Evolutionary conservation across 352 stramenopile species (phyloP), one percentile per base, ranked within the genome.

Genomic region (Aphanomyces cochlioides): DNA sequence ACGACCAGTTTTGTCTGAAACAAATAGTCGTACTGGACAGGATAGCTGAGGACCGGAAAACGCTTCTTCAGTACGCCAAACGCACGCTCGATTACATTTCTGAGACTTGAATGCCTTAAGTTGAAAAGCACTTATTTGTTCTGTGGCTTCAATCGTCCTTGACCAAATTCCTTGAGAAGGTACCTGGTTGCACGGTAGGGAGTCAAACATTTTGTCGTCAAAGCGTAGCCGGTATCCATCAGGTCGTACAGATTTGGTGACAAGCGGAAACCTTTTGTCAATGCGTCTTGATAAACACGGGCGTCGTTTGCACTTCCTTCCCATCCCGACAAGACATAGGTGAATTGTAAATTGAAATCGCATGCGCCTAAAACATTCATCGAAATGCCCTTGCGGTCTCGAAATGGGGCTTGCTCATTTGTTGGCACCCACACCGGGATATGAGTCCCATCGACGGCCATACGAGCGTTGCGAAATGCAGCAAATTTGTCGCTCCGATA

Each of bases 151-250:
- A 34, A 28, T 34, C 53, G 13, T 28, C 13, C 66, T 37, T 4
- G 17, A n/a, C 53, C 58, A 53, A 58, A 76, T 28, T 76, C 72
- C 43, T 76, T 73, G 2, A 76, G n/a, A 53, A 73, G 66, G 37
- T 73, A 76, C 13, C 65, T 40, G 3, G 71, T 37, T 4, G 37
- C 48, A 19, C 56, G 37, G 37, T 48, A 61, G 1, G 21, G 37
- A 1, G 56, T 61, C 21, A 61, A 48, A 2, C 21, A 61, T 21
- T 53, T 61, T 1, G 21, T 61, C 13, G 56, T 61, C 56, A 53
- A 53, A 19, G 45, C 45, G n/a, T 53, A 53, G 45, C 45, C 45
- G n/a, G 28, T 2, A 28, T 28, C 28, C 1, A 28, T 28, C 28
- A 53, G 45, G 45, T 53, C 45, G 2, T 53, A 53, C 1, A n/a